These are phyloP conservation scores for Trichophyton benhamiae DNA, from an alignment of 2,329 filamentous ascomycete species.

Conservation along the genomic window DNA sequence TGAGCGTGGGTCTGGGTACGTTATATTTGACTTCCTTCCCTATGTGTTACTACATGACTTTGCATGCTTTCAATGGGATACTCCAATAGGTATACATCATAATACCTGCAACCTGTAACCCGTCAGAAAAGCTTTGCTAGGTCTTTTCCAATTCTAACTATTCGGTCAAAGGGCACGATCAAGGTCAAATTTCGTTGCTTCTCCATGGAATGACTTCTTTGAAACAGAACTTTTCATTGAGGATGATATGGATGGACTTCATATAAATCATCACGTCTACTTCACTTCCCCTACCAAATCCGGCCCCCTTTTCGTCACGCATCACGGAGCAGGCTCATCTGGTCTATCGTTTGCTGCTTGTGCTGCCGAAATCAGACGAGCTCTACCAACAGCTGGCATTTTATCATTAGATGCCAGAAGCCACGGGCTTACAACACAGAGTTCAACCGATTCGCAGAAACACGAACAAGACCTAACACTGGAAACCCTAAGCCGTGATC, in stretches of 20 bases:
- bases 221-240: constrained; percentile 68
- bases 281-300: constrained; percentile 62
- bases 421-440: constrained; percentile 56
- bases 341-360: constrained; percentile 83
- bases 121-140: background rate
- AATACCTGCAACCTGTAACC: background rate
- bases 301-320: constrained; percentile 78
- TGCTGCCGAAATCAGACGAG: constrained; percentile 61
- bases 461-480: constrained; percentile 55
- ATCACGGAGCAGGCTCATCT: constrained; percentile 89
- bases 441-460: constrained; percentile 12
- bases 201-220: constrained; percentile 85
- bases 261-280: constrained; percentile 69
- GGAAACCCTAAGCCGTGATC: constrained; percentile 58
- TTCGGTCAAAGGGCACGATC: background rate
- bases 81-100: background rate
- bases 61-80: background rate
- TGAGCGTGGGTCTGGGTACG: constrained; percentile 56
- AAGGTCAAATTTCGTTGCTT: constrained; percentile 37
- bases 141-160: background rate
- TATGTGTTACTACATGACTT: background rate
- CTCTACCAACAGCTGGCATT: constrained; percentile 67
- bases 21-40: constrained; percentile 13
- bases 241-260: constrained; percentile 24
- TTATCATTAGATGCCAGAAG: constrained; percentile 76